These are phyloP conservation scores for Metschnikowia kofuensis DNA, from an alignment of 805 yeast species.

Conservation along the genomic window DNA sequence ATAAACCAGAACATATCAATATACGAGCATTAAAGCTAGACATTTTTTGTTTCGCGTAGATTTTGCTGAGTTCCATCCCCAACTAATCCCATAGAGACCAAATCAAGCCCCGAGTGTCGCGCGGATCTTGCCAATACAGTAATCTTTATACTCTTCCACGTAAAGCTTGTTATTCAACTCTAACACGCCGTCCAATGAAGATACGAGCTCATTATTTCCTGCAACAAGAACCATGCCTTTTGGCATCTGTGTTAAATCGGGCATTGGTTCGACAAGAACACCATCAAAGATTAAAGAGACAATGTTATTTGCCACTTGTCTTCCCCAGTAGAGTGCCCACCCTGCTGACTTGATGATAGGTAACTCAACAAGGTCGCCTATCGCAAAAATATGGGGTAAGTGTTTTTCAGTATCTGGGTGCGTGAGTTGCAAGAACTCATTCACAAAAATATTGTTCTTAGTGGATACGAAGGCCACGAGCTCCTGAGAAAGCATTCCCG, in stretches of 20 bases:
- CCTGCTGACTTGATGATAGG: conserved; percentile 45
- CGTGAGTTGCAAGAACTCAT: conserved; percentile 35
- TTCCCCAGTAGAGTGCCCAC: conserved; percentile 44
- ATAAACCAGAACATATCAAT: too few relatives aligned
- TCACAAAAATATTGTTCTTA: conserved; percentile 31
- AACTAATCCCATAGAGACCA: not conserved
- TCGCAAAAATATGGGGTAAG: conserved; percentile 28
- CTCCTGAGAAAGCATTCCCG: conserved; percentile 21
- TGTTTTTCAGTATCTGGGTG: conserved; percentile 15
- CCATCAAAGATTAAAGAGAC: conserved; percentile 27
- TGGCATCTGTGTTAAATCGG: conserved; percentile 33
- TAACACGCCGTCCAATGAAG: conserved; percentile 34
- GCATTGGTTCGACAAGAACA: conserved; percentile 32
- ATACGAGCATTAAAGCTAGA: too few relatives aligned
- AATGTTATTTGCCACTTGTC: conserved; percentile 38
- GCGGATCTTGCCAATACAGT: conserved; percentile 39
- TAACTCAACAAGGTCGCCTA: conserved; percentile 40
- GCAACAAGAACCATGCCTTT: conserved; percentile 42
- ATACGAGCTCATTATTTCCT: conserved; percentile 36
- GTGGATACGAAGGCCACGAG: conserved; percentile 25
- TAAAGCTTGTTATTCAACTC: conserved; percentile 32
- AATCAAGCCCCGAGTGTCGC: conserved; percentile 30
- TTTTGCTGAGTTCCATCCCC: not conserved
- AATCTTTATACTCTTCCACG: conserved; percentile 39
- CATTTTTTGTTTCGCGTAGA: too few relatives aligned